phyloP scores from a whole-genome alignment of 306 rosid genomes.

The Canavalia gladiata region DNA sequence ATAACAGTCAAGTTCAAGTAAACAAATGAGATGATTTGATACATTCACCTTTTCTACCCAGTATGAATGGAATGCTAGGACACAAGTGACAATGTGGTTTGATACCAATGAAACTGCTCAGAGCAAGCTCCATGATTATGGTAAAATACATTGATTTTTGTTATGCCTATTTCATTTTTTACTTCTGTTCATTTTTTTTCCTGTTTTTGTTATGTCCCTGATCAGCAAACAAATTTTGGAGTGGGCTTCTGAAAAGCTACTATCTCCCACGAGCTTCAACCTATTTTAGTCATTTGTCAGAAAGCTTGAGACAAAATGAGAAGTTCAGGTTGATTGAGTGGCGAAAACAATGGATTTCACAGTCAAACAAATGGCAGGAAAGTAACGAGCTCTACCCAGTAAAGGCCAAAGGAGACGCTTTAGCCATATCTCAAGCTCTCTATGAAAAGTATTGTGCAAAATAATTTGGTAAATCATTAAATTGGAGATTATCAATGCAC shows the following conservation, averaged over 20 bases:
- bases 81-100: constrained; percentile 96
- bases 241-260: constrained; percentile 77
- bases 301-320: constrained; percentile 69
- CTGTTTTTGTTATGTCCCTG: constrained; percentile 15
- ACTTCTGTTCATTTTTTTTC: constrained; percentile 23
- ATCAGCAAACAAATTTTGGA: constrained; percentile 90
- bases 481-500: constrained; percentile 19
- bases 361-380: constrained; percentile 89
- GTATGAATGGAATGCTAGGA: constrained; percentile 99
- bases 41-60: constrained; percentile 49
- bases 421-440: constrained; percentile 70
- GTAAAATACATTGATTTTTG: constrained; percentile 54
- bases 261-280: constrained; percentile 90
- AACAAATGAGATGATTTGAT: constrained; percentile 31
- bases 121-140: constrained; percentile 93
- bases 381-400: constrained; percentile 74
- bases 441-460: constrained; percentile 65
- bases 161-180: constrained; percentile 20
- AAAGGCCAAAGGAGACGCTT: constrained; percentile 75
- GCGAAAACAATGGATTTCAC: constrained; percentile 84
- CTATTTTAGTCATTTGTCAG: constrained; percentile 65
- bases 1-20: neutral
- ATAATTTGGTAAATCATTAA: constrained; percentile 27
- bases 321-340: constrained; percentile 74
- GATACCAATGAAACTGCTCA: constrained; percentile 75